Percentiles rank a stretch among this genome's conserved stretches.
Evolutionary conservation across 176 grass and related monocot species (phyloP).

Genomic region (Eragrostis curvula): DNA sequence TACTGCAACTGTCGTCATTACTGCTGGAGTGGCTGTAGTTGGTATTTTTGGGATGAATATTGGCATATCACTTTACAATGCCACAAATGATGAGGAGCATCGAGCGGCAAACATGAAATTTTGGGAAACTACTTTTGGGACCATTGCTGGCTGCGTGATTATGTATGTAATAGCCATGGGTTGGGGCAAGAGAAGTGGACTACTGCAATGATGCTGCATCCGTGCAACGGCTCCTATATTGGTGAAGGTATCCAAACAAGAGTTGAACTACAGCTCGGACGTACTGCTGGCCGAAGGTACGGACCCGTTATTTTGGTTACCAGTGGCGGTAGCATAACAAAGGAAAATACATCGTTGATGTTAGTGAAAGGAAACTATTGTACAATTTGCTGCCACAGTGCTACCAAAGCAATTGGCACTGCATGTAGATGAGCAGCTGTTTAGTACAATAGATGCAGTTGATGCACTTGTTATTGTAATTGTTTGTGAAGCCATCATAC

Average conservation of each 20-base stretch:
- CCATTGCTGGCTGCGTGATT: constrained; percentile 53
- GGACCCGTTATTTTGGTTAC: not conserved
- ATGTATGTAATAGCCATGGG: constrained; percentile 65
- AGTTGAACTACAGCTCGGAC: not conserved
- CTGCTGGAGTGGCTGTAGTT: constrained; percentile 68
- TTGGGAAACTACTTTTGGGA: constrained; percentile 68
- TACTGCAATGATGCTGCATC: constrained; percentile 52
- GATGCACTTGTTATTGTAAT: constrained; percentile 4
- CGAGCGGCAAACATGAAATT: constrained; percentile 46
- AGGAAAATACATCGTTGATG: not conserved
- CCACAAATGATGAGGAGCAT: constrained; percentile 9
- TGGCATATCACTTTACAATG: constrained; percentile 51
- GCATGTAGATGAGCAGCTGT: not conserved
- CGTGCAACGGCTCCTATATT: not conserved
- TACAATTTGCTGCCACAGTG: constrained; percentile 1
- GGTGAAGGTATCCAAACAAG: not conserved
- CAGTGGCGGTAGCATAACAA: constrained; percentile 4
- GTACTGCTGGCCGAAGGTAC: constrained; percentile 7
- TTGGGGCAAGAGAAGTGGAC: constrained; percentile 70
- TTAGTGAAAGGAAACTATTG: not conserved
- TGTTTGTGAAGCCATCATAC: constrained; percentile 3
- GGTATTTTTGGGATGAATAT: constrained; percentile 83
- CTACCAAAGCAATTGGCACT: not conserved
- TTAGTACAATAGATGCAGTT: not conserved
- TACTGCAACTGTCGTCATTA: constrained; percentile 65